Evolutionary conservation across 176 grass and related monocot species (phyloP).

Genomic region (Paspalum notatum): DNA sequence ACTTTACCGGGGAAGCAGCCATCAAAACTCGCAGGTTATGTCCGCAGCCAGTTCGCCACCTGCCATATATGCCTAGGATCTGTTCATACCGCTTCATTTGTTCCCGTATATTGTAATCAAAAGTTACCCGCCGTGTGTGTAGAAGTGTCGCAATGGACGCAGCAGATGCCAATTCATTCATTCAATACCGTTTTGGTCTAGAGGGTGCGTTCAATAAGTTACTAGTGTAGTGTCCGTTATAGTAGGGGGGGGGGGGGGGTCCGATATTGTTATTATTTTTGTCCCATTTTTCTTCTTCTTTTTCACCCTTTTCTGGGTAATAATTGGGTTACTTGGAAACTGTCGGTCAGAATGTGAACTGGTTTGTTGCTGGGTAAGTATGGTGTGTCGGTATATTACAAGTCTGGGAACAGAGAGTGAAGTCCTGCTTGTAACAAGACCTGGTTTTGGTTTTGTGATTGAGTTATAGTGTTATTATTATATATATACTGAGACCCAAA

Average conservation of each 20-base stretch:
- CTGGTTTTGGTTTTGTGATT: slow-evolving; percentile 46
- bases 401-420: slow-evolving; percentile 54
- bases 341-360: slow-evolving; percentile 39
- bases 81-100: slow-evolving; percentile 64
- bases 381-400: slow-evolving; percentile 50
- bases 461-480: slow-evolving; percentile 33
- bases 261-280: slow-evolving; percentile 32
- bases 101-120: slow-evolving; percentile 65
- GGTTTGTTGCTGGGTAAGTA: slow-evolving; percentile 51
- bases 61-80: slow-evolving; percentile 41
- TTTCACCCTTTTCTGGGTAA: slow-evolving; percentile 39
- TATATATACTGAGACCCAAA: slow-evolving; percentile 20
- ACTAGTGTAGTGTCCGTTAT: slow-evolving; percentile 55
- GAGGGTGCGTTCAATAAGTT: slow-evolving; percentile 67
- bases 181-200: slow-evolving; percentile 65
- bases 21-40: not conserved
- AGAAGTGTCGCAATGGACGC: slow-evolving; percentile 43
- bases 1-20: not conserved
- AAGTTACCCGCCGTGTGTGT: slow-evolving; percentile 43
- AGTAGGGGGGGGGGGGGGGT: too few relatives aligned
- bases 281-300: not conserved
- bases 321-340: slow-evolving; percentile 46
- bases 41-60: not conserved
- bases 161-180: slow-evolving; percentile 70
- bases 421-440: slow-evolving; percentile 55